Conservation (phyloP, 2,329 filamentous ascomycete genomes). For the Colletotrichum neosansevieriae region DNA sequence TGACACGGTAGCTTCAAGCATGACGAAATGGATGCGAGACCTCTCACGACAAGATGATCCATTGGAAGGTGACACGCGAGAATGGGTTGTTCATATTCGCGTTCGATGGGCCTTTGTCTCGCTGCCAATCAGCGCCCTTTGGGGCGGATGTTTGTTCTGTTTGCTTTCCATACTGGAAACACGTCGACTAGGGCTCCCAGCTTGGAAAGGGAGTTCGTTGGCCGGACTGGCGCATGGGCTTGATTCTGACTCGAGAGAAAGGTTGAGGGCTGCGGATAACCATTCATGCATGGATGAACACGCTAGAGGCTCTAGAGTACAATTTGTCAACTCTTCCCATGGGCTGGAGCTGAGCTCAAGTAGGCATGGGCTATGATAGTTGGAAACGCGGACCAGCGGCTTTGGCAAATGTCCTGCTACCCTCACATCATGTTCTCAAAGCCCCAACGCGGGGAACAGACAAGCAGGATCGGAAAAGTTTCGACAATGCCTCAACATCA, state of each 20-base stretch:
- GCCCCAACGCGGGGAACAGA: no score
- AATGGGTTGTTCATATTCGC: neutral
- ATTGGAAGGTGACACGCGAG: neutral
- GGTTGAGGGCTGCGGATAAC: neutral
- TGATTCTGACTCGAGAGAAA: neutral
- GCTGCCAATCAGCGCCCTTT: neutral
- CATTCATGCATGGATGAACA: no score
- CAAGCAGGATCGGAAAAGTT: no score
- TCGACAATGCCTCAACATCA: no score
- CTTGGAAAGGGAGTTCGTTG: slow-evolving; percentile 15
- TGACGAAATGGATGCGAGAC: slow-evolving; percentile 10
- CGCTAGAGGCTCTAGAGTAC: no score
- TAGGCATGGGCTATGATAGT: no score
- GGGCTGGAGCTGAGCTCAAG: no score
- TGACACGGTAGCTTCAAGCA: neutral
- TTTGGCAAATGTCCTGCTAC: no score
- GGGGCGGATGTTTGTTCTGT: neutral
- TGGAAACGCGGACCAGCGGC: no score
- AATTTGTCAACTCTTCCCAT: no score
- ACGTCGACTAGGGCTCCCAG: neutral
- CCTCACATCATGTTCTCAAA: no score
- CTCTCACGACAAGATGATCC: neutral
- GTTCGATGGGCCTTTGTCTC: neutral
- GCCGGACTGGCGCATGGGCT: neutral
- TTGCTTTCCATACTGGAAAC: neutral